Base-by-base conservation (phyloP, 805 yeast species). In the Nakazawaea laoshanensis region DNA sequence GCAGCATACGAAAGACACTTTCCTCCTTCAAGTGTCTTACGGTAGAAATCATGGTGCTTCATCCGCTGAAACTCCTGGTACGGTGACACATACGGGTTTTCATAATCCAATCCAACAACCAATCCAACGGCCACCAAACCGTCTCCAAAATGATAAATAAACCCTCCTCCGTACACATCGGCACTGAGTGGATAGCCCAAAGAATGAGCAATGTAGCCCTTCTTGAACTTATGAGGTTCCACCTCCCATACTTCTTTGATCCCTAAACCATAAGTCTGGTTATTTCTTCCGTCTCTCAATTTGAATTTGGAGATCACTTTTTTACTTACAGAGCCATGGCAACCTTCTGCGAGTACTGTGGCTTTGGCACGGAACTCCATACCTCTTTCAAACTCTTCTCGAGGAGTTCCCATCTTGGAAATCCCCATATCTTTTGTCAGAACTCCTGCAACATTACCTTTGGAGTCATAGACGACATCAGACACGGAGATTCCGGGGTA, bases 171-270 rank as follows among this genome's bases (percentile, higher is more conserved):
- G 50, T 92, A 92, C 3, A 80, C 77, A 34, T 70, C 76, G 30
- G 67, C 56, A 10, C 72, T 50, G 40, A 92, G 60, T 9, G 99
- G 99, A 52, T 67, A 87, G 2, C 98, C 99, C 68, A 92, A 60
- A 1, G 94, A 67, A 53, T 92, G 99, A 1, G 82, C 75, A 13
- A 85, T 88, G 40, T 62, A 74, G 1, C 98, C 98, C 43, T 70
- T 68, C 37, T 74, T 68, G 61, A 84, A 89, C 41, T 83, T 82
- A 30, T 75, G 83, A 7, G 89, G 86, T 16, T 70, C 66, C 10
- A 92, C 94, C 53, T 89, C 87, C 99, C 99, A 92, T 5, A 92
- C 89, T 58, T 92, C 99, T 54, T 92, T 92, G 38, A 92, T 70
- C 24, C 99, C 99, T 16, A 92, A 55, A 9, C 98, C 99, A 57